Conservation (phyloP, 2,329 filamentous ascomycete species). For the Ophiostoma australiae region DNA sequence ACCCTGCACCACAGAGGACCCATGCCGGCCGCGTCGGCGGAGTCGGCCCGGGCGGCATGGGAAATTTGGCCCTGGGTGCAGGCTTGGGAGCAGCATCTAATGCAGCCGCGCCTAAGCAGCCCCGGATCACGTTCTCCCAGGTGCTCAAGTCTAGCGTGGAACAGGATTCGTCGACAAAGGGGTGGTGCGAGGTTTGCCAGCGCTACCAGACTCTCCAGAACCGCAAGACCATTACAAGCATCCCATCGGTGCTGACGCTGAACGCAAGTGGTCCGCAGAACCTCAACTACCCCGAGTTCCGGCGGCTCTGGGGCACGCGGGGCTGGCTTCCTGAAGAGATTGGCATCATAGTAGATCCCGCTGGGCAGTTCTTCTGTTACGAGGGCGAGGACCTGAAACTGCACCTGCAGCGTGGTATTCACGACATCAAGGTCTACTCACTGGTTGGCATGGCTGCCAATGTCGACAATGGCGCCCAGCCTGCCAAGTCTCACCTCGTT, state of each 20-base stretch:
- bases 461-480: slow-evolving; percentile 77
- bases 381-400: slow-evolving; percentile 84
- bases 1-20: slow-evolving; percentile 50
- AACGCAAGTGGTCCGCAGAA: slow-evolving; percentile 57
- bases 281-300: slow-evolving; percentile 65
- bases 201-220: slow-evolving; percentile 85
- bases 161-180: slow-evolving; percentile 78
- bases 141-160: slow-evolving; percentile 91
- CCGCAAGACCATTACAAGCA: slow-evolving; percentile 73
- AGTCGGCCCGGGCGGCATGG: slow-evolving; percentile 3
- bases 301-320: slow-evolving; percentile 78
- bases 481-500: slow-evolving; percentile 78
- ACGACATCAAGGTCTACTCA: slow-evolving; percentile 83
- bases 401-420: slow-evolving; percentile 71
- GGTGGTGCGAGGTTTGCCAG: slow-evolving; percentile 89
- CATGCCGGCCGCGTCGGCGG: background rate
- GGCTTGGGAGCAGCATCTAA: background rate
- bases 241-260: slow-evolving; percentile 82
- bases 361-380: slow-evolving; percentile 87
- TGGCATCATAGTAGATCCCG: slow-evolving; percentile 77
- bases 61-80: background rate
- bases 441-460: slow-evolving; percentile 85
- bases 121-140: slow-evolving; percentile 71
- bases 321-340: slow-evolving; percentile 93
- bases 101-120: slow-evolving; percentile 45